Evolutionary conservation across 2,329 filamentous ascomycete genomes (phyloP).

Genomic region (Sporothrix brunneoviolacea): DNA sequence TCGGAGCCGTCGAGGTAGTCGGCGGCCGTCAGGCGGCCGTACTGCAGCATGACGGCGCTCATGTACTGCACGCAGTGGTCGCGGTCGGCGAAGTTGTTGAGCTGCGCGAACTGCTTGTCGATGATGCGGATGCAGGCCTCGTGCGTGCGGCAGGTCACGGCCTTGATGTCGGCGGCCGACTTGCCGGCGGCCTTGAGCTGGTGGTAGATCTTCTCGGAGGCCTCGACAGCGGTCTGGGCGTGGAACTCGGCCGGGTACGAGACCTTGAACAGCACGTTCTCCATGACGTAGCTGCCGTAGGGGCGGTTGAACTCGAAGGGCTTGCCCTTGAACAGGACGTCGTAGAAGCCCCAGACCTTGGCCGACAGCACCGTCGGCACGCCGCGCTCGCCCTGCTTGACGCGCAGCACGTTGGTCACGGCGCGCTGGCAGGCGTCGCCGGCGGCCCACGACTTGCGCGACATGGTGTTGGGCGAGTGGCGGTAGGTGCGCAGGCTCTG

Average conservation of each 20-base stretch:
- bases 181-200: slow-evolving; percentile 80
- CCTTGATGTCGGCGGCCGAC: slow-evolving; percentile 88
- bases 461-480: slow-evolving; percentile 99
- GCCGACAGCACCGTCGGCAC: slow-evolving; percentile 89
- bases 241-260: slow-evolving; percentile 84
- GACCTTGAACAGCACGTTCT: slow-evolving; percentile 99
- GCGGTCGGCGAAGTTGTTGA: slow-evolving; percentile 99
- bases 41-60: slow-evolving; percentile 92
- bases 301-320: slow-evolving; percentile 93
- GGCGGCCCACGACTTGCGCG: slow-evolving; percentile 96
- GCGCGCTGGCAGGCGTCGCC: slow-evolving; percentile 96
- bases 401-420: slow-evolving; percentile 85
- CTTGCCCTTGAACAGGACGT: slow-evolving; percentile 93
- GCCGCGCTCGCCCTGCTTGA: slow-evolving; percentile 83
- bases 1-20: slow-evolving; percentile 93
- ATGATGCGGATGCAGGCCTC: slow-evolving; percentile 99
- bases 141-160: slow-evolving; percentile 89
- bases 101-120: slow-evolving; percentile 83
- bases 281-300: slow-evolving; percentile 99
- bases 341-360: slow-evolving; percentile 96
- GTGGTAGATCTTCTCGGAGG: slow-evolving; percentile 79
- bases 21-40: slow-evolving; percentile 83
- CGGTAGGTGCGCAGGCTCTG: slow-evolving; percentile 95
- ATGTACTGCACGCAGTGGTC: slow-evolving; percentile 99
- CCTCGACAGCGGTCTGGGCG: slow-evolving; percentile 96